Conservation (phyloP, 352 stramenopile genomes). For the Phytophthora pinifolia region DNA sequence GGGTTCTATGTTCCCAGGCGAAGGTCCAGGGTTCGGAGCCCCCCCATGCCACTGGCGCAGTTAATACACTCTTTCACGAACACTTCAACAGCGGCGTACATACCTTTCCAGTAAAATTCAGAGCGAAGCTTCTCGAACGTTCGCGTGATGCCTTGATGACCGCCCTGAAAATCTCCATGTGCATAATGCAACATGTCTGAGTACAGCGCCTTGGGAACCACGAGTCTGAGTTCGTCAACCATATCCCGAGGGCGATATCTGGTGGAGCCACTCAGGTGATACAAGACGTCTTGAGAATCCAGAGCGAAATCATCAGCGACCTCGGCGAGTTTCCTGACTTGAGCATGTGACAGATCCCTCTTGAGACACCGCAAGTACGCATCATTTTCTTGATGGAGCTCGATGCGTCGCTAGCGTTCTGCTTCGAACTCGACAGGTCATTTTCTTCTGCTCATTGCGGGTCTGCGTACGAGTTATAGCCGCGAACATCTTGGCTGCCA, state of each 20-base stretch:
- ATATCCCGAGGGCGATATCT: no score
- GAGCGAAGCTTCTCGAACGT: constrained; percentile 10
- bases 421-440: no score
- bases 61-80: not conserved
- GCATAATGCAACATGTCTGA: not conserved
- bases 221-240: not conserved
- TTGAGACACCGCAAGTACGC: no score
- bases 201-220: not conserved
- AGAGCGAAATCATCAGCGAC: no score
- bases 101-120: constrained; percentile 5
- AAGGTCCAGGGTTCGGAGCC: constrained; percentile 3
- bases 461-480: no score
- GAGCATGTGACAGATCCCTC: no score
- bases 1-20: constrained; percentile 5
- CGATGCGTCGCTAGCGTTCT: no score
- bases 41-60: not conserved
- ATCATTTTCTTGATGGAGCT: no score
- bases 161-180: not conserved
- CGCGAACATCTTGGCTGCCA: no score
- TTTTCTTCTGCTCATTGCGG: no score
- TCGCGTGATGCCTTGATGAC: constrained; percentile 6
- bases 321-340: no score
- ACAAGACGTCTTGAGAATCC: no score
- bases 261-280: not conserved
- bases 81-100: constrained; percentile 1